Base-by-base conservation (phyloP, 306 rosid genomes). In the Adenanthera pavonina region DNA sequence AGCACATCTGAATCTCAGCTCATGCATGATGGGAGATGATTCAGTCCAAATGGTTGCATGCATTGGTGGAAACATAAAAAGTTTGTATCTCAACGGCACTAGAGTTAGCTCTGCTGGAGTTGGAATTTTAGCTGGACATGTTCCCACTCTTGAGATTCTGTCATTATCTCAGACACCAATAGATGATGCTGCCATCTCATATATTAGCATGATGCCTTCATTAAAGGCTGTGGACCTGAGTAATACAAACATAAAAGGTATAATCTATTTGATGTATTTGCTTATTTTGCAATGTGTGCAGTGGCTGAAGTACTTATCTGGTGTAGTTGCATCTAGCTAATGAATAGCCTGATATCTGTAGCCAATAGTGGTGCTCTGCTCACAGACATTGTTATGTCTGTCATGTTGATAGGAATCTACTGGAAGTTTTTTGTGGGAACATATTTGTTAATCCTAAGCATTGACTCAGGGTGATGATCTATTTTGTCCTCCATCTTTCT, bases 1-100 rank as follows among this genome's bases (percentile, higher is more conserved):
- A 82, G 89, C 92, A 80, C 88, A 93, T 85, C 90, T 95, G 76
- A 90, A 93, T 86, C 94, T 95, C 85, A 87, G 93, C 90, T 90
- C 91, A 14, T 86, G 90, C 80, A 70, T 74, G 88, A 71, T 95
- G 35, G 90, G 87, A 51, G 97, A 95, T 86, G 92, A 92, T 84
- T 84, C 83, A 44, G 56, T 91, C 3, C 84, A 87, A 80, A 90
- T 90, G 68, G 74, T 91, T 86, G 90, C 92, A 38, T 78, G 88
- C 15, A 19, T 86, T 71, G 95, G 97, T 86, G 88, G 70, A 75
- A 90, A 82, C 69, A 90, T 95, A 90, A 95, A 75, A 79, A 78
- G 82, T 88, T 81, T 93, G 78, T 87, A 93, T 85, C 94, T 95
- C 78, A 89, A 85, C 87, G 83, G 85, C 80, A 95, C 96, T 61